Conservation (phyloP, 495 filamentous ascomycete genomes). For the Neurospora africana region DNA sequence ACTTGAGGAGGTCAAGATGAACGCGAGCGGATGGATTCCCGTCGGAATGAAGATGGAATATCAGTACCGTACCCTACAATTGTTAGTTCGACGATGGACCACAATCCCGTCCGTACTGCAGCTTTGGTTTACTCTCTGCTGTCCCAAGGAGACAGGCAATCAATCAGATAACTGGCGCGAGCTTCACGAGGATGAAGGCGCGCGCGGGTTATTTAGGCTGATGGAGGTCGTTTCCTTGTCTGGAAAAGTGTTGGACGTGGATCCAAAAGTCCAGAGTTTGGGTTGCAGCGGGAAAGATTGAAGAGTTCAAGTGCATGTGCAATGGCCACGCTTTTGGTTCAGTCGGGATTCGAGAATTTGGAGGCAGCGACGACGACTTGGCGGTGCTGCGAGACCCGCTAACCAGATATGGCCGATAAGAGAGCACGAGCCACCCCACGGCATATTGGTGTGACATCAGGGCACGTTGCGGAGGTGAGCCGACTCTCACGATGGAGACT, state of each 20-base stretch:
- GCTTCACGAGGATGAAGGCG: neutral
- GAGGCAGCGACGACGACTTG: neutral
- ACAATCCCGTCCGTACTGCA: neutral
- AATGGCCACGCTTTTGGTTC: neutral
- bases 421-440: slow-evolving; percentile 4
- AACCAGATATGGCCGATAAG: neutral
- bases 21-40: neutral
- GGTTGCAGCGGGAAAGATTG: neutral
- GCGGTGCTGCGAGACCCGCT: neutral
- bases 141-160: neutral
- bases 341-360: neutral
- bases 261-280: neutral
- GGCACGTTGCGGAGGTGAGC: neutral
- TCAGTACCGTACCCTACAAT: neutral
- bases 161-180: neutral
- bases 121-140: neutral
- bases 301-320: neutral
- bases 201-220: neutral
- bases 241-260: neutral
- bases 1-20: neutral
- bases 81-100: neutral
- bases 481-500: neutral
- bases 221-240: neutral
- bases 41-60: neutral
- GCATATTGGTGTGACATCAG: slow-evolving; percentile 11